Base-by-base conservation (phyloP, 129 eudicot genomes). In the Flaveria brownii region DNA sequence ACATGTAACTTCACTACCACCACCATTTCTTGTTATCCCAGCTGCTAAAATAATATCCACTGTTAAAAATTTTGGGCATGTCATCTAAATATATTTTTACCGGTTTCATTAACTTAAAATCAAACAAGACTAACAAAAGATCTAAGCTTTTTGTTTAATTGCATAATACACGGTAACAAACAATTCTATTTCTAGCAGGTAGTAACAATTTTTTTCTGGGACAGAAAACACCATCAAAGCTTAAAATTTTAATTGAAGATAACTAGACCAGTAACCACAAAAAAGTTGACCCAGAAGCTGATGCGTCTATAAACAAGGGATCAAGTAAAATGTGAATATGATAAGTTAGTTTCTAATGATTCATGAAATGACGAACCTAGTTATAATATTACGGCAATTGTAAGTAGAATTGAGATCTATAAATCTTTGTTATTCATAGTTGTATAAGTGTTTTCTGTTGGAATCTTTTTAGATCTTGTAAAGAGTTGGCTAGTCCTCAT, bases 11-110 rank as follows among this genome's bases (percentile, higher is more conserved):
- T 85, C 82, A 42, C 43, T 79, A 45, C 60, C 82, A 71, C 42
- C 78, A 68, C 59, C 71, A 68, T 71, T 15, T 17, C 51, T 81
- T 52, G 67, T 33, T 23, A 45, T 46, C 46, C 50, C 71, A 68
- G 80, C 80, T 60, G 77, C 80, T 71, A 54, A 14, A 76, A 82
- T 75, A 11, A 73, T 33, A 51, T 77, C 75, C 67, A 76, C 74
- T 79, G 82, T 51, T 17, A 72, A 26, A 55, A 13, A 13, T 43
- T n/a, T 36, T 36, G 23, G 18, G 30, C 23, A 59, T 60, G 50
- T 43, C 30, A 69, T 39, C 46, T 16, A 43, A n/a, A 71, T 28
- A 1, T 28, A 50, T 70, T 26, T 25, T 15, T 14, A 70, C 62
- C 46, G n/a, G 25, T 50, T 49, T 26, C 54, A 17, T 5, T 60